phyloP scores from a whole-genome alignment of 2,329 filamentous ascomycete species.

The Fusarium sp. region DNA sequence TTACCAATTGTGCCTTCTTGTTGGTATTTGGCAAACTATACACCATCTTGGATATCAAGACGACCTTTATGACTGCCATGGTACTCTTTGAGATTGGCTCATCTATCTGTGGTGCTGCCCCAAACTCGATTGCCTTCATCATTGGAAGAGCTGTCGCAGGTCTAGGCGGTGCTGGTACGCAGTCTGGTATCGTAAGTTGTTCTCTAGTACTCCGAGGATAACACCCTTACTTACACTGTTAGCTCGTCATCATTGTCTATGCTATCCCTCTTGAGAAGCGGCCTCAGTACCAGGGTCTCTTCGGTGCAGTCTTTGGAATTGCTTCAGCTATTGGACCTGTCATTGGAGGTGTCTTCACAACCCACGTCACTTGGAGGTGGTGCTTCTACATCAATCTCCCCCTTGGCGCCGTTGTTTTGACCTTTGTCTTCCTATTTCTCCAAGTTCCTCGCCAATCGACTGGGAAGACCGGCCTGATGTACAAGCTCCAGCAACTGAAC shows the following conservation, averaged over 20 bases:
- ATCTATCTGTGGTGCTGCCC: constrained; percentile 44
- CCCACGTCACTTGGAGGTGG: constrained; percentile 49
- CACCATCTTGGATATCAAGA: constrained; percentile 52
- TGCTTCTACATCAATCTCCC: constrained; percentile 53
- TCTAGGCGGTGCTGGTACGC: constrained; percentile 61
- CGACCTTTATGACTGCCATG: constrained; percentile 40
- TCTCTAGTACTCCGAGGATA: neutral
- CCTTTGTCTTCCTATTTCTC: constrained; percentile 42
- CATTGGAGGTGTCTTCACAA: constrained; percentile 45
- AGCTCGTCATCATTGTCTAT: constrained; percentile 37
- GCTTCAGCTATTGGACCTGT: constrained; percentile 46
- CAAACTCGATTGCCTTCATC: constrained; percentile 59
- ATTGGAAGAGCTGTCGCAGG: constrained; percentile 63
- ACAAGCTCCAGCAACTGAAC: constrained; percentile 9
- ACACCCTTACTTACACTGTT: neutral
- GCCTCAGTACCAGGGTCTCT: constrained; percentile 39
- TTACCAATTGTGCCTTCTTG: constrained; percentile 51
- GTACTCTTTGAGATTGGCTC: constrained; percentile 47
- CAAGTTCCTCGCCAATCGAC: constrained; percentile 20
- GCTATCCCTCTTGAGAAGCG: constrained; percentile 54
- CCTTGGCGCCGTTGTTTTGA: constrained; percentile 45
- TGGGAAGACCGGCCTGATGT: constrained; percentile 20
- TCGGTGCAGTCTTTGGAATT: constrained; percentile 56
- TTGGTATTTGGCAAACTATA: constrained; percentile 54
- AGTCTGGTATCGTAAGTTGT: constrained; percentile 54